Evolutionary conservation across 768 basidiomycete species (phyloP).

Genomic region (Amyloporia xantha): DNA sequence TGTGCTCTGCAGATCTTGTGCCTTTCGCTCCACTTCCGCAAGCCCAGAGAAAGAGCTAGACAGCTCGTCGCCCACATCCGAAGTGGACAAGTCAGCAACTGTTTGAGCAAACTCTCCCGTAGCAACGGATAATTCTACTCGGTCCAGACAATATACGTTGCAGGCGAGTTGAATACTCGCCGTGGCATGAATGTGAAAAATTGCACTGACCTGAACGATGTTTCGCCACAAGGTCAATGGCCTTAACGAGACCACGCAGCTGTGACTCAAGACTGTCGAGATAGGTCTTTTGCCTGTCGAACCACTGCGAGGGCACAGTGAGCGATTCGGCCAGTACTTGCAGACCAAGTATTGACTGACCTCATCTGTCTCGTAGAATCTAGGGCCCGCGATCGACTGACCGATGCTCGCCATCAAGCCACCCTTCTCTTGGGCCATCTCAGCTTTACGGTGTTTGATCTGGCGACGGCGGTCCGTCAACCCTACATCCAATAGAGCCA

Average conservation of each 20-base stretch:
- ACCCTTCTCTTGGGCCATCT: constrained; percentile 68
- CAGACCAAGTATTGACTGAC: no score
- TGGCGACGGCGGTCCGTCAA: constrained; percentile 20
- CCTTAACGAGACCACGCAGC: constrained; percentile 77
- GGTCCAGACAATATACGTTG: neutral
- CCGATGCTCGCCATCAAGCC: constrained; percentile 84
- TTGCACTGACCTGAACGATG: constrained; percentile 59
- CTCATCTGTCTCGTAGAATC: constrained; percentile 87
- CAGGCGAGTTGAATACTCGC: neutral
- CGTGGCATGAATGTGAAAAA: neutral
- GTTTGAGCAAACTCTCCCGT: constrained; percentile 78
- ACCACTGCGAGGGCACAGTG: constrained; percentile 59
- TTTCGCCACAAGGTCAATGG: constrained; percentile 80
- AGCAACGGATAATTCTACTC: constrained; percentile 56
- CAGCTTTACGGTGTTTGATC: constrained; percentile 86
- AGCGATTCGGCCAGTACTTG: no score
- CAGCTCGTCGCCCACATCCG: constrained; percentile 71
- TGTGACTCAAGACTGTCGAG: constrained; percentile 90
- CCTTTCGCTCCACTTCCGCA: constrained; percentile 66
- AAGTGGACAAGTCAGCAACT: constrained; percentile 60
- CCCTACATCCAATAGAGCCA: neutral
- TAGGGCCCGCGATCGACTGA: constrained; percentile 67
- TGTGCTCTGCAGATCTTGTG: constrained; percentile 63
- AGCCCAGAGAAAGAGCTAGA: constrained; percentile 63
- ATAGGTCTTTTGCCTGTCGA: constrained; percentile 78